Conservation (phyloP, 1,284 basidiomycete genomes). For the Rhodotorula sp. region DNA sequence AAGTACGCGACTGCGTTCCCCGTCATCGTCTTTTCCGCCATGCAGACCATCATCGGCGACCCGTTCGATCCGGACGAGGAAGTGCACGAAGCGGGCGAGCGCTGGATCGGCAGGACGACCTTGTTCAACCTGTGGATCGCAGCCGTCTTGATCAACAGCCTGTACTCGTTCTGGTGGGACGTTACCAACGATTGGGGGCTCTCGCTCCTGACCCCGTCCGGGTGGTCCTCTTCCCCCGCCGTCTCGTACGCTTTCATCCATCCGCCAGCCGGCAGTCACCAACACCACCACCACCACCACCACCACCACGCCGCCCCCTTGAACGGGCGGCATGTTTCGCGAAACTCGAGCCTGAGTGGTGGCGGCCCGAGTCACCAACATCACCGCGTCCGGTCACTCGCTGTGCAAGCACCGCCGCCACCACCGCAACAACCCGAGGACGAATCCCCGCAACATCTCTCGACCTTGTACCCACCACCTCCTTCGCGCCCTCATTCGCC, state of each 20-base stretch:
- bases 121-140: conserved; percentile 84
- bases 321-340: too few species aligned
- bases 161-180: conserved; percentile 99
- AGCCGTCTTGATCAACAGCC: conserved; percentile 79
- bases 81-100: conserved; percentile 19
- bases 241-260: conserved; percentile 32
- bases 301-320: neutral
- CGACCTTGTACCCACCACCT: conserved; percentile 15
- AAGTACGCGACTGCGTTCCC: conserved; percentile 98
- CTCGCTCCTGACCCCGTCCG: conserved; percentile 57
- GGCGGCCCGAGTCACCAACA: conserved; percentile 1
- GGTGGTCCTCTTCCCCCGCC: conserved; percentile 25
- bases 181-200: conserved; percentile 98
- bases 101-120: conserved; percentile 71
- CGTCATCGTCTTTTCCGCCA: conserved; percentile 90
- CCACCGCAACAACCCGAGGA: neutral
- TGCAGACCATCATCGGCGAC: conserved; percentile 56
- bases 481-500: conserved; percentile 48
- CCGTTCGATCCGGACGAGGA: conserved; percentile 37
- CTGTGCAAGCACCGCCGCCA: neutral
- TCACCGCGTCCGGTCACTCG: neutral
- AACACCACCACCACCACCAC: neutral
- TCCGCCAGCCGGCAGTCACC: conserved; percentile 7
- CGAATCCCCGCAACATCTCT: neutral
- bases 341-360: conserved; percentile 9